Conservation (phyloP, 345 rosid genomes). For the Acer negundo region DNA sequence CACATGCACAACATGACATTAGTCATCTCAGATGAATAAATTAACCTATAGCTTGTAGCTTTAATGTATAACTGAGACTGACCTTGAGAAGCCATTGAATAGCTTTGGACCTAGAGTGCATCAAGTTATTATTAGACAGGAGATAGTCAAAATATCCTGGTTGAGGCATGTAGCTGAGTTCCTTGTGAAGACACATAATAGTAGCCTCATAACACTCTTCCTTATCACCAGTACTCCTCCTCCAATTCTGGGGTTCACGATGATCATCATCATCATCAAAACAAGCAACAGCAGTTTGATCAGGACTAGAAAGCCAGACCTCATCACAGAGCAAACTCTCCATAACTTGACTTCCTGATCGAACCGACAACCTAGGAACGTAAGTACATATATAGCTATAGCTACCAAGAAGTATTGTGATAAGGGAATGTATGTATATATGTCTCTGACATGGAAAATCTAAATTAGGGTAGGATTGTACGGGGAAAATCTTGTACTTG, state of each 20-base stretch:
- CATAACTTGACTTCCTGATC: constrained; percentile 11
- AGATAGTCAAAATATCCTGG: constrained; percentile 33
- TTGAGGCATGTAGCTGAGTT: constrained; percentile 38
- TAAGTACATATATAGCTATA: no score
- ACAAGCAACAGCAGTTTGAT: neutral
- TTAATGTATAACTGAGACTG: neutral
- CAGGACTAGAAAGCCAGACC: constrained; percentile 41
- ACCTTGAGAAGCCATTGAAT: constrained; percentile 50
- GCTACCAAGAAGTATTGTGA: no score
- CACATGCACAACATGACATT: constrained; percentile 1
- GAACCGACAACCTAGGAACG: no score
- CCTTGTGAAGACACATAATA: constrained; percentile 31
- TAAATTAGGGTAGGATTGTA: neutral
- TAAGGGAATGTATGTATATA: neutral
- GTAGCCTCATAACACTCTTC: constrained; percentile 35
- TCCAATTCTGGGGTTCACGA: constrained; percentile 6
- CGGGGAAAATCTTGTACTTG: neutral
- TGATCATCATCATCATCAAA: neutral
- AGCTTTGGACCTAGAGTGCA: constrained; percentile 30
- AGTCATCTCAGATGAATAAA: no score
- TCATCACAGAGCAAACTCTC: constrained; percentile 56
- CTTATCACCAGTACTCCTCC: constrained; percentile 4
- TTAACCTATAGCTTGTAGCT: no score
- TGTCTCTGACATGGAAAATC: constrained; percentile 26
- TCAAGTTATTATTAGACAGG: constrained; percentile 23